Evolutionary conservation across 768 basidiomycete genomes (phyloP).

Genomic region (Galerina marginata): DNA sequence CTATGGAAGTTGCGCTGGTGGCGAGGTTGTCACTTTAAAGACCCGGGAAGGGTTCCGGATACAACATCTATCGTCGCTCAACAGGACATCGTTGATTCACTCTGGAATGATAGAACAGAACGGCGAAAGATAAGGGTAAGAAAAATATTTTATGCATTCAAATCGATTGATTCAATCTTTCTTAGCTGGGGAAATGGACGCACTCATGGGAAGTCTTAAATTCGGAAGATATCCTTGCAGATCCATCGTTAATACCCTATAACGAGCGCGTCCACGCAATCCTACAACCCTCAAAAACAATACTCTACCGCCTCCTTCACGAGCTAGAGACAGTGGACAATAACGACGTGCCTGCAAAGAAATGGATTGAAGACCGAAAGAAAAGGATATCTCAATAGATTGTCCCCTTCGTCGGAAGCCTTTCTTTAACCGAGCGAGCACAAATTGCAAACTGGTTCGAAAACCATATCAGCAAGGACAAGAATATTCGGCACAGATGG

Average conservation of each 20-base stretch:
- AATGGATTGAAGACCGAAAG: conserved; percentile 19
- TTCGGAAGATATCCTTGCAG: conserved; percentile 25
- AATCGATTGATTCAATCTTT: neutral
- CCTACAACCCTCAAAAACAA: conserved; percentile 4
- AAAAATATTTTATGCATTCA: neutral
- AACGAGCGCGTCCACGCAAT: conserved; percentile 19
- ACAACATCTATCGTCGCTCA: conserved; percentile 1
- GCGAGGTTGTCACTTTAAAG: conserved; percentile 16
- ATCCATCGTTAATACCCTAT: conserved; percentile 25
- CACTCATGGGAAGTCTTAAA: conserved; percentile 23
- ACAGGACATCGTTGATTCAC: conserved; percentile 18
- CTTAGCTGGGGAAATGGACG: conserved; percentile 32
- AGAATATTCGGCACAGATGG: conserved; percentile 8
- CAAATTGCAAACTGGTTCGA: conserved; percentile 33
- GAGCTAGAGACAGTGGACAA: conserved; percentile 1
- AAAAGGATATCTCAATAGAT: conserved; percentile 6
- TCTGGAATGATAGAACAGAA: conserved; percentile 21
- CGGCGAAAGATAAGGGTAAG: conserved; percentile 21
- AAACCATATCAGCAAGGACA: conserved; percentile 13
- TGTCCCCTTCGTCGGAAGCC: conserved; percentile 19
- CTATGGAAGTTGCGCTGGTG: conserved; percentile 28
- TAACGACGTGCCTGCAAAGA: conserved; percentile 20
- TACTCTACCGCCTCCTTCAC: neutral
- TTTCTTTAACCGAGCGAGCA: conserved; percentile 24
- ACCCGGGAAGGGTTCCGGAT: neutral